Percentiles rank a stretch among this genome's conserved stretches.
These are phyloP conservation scores for Saccharum officinarum DNA, from an alignment of 176 grass and related monocot species.

Conservation along the genomic window DNA sequence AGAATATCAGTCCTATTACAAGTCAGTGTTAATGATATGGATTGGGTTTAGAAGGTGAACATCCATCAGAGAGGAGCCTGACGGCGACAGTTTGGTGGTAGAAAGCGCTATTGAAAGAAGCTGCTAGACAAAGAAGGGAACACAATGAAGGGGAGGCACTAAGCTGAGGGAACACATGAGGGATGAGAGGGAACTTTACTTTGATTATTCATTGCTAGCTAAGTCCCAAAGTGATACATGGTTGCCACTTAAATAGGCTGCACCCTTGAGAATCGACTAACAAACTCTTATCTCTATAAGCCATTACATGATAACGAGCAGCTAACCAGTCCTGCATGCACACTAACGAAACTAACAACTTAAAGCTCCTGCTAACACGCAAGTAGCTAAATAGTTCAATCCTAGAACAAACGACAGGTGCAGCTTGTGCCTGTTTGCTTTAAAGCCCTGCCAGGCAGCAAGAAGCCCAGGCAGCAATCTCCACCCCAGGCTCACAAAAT, in stretches of 20 bases:
- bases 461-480: no score
- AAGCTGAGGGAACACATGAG: background rate
- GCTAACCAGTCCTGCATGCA: background rate
- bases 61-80: background rate
- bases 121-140: background rate
- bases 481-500: no score
- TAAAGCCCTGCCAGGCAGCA: no score
- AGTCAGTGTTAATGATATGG: background rate
- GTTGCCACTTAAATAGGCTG: background rate
- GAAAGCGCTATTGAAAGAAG: background rate
- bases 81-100: background rate
- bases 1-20: conserved; percentile 17
- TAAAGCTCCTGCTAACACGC: background rate
- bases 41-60: background rate
- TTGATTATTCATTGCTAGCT: background rate
- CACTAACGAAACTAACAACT: background rate
- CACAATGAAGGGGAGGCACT: background rate
- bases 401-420: background rate
- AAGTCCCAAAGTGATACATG: background rate
- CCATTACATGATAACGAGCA: background rate
- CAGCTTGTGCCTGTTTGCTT: background rate
- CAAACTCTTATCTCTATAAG: no score
- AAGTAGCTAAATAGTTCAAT: background rate
- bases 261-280: background rate
- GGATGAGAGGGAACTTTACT: background rate